Evolutionary conservation across 2,329 filamentous ascomycete genomes (phyloP).

Genomic region (Cadophora luteo-olivacea): DNA sequence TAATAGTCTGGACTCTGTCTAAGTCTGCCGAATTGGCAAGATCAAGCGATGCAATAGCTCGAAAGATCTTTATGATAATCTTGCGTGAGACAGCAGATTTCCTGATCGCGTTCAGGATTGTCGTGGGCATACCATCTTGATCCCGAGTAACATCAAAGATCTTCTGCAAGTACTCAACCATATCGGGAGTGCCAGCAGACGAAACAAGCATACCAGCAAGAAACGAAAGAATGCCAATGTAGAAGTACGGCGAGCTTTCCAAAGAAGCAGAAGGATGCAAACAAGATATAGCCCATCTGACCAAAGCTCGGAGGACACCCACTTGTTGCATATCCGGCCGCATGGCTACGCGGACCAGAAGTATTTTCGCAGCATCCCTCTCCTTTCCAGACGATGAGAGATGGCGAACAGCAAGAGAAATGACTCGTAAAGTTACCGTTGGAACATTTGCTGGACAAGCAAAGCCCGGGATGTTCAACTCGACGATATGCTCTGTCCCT

Average conservation of each 20-base stretch:
- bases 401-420: conserved; percentile 74
- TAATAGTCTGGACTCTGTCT: conserved; percentile 76
- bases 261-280: conserved; percentile 55
- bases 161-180: conserved; percentile 67
- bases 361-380: conserved; percentile 81
- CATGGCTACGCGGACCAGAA: conserved; percentile 83
- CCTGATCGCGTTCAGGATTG: conserved; percentile 61
- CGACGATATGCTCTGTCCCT: conserved; percentile 54
- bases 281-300: conserved; percentile 72
- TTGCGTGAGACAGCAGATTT: conserved; percentile 83
- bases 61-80: conserved; percentile 82
- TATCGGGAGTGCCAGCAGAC: conserved; percentile 75
- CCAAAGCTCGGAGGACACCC: conserved; percentile 70
- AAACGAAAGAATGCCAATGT: conserved; percentile 80
- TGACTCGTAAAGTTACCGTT: conserved; percentile 70
- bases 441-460: conserved; percentile 67
- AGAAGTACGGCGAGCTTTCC: conserved; percentile 69
- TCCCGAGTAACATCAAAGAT: conserved; percentile 71
- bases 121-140: conserved; percentile 13
- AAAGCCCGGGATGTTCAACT: conserved; percentile 55
- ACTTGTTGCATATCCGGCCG: conserved; percentile 86
- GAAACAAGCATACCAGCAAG: conserved; percentile 74
- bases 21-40: conserved; percentile 35
- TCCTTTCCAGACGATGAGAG: conserved; percentile 83
- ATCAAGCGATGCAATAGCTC: conserved; percentile 73